Base-by-base conservation (phyloP, 805 yeast genomes). In the Candida pseudoglaebosa region DNA sequence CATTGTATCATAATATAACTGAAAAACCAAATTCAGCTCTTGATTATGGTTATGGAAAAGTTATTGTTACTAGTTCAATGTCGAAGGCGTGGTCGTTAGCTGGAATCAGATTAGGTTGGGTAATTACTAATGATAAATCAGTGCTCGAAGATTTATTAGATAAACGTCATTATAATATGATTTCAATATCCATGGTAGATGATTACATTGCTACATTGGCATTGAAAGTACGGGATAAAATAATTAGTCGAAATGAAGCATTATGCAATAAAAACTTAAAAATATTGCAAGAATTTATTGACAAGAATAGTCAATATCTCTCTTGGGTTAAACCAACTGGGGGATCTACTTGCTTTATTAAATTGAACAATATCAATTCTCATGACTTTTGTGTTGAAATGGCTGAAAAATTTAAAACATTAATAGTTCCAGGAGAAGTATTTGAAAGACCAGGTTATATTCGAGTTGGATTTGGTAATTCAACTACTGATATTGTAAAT, bases 31-130 rank as follows among this genome's bases (percentile, higher is more conserved):
- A 52, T 21, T 67, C 76, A 3, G 61, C 70, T 10, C 65, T 68
- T 9, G 57, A 63, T 24, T 50, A 73, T 17, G 61, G 59, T 3
- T 71, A 71, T 41, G 61, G 59, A 2, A 66, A 63, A 42, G 68
- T 73, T 4, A 60, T 75, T 28, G 62, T 70, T 6, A 73, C 79
- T 1, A 64, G 75, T 3, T 73, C 79, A 5, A 66, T 68, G 60
- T 73, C 79, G n/a, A 76, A 75, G 48, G 76, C 78, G 2, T 75
- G 67, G 46, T 62, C 78, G 1, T 53, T 73, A 34, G 80, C 81
- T 6, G 81, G 81, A 4, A 54, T 74, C 19, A 54, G 81, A 33
- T 36, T 75, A 16, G 80, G 82, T 5, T 76, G 81, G 81, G 54
- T 75, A 8, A 71, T 64, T 4, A 50, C 71, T 5, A 54, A 57